Conservation (phyloP, 2,329 filamentous ascomycete genomes). For the Drechmeria coniospora region DNA sequence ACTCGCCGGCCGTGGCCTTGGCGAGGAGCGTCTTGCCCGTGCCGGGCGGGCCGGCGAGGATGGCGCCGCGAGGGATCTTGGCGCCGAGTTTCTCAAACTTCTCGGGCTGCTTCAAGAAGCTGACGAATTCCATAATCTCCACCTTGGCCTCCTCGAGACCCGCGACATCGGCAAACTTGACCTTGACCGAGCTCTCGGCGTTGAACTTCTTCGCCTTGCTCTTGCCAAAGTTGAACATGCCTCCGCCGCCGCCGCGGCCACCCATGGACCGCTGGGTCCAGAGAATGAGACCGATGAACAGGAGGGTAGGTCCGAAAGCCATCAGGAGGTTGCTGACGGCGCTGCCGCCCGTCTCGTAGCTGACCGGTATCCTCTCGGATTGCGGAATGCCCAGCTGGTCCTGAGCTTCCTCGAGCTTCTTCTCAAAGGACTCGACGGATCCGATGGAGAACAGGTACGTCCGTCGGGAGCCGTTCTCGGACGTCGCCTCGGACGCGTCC, state of each 20-base stretch:
- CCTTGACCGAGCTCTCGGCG: conserved; percentile 88
- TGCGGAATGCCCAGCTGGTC: conserved; percentile 71
- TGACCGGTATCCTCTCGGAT: conserved; percentile 82
- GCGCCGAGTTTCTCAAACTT: conserved; percentile 88
- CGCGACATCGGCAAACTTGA: conserved; percentile 92
- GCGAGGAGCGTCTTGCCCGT: conserved; percentile 96
- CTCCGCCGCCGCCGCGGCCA: conserved; percentile 48
- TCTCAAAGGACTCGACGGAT: conserved; percentile 84
- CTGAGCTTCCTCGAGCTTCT: conserved; percentile 76
- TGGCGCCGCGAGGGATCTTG: conserved; percentile 93
- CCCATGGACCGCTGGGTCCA: conserved; percentile 66
- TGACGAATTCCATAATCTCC: conserved; percentile 99
- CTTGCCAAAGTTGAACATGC: conserved; percentile 92
- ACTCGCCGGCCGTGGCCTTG: conserved; percentile 95
- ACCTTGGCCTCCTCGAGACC: conserved; percentile 97
- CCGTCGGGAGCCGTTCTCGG: conserved; percentile 14
- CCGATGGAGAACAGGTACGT: conserved; percentile 88
- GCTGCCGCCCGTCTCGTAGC: conserved; percentile 67
- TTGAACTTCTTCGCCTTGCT: conserved; percentile 96
- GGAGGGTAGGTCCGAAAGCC: conserved; percentile 68
- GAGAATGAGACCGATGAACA: conserved; percentile 71
- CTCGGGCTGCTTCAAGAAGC: conserved; percentile 86
- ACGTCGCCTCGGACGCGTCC: conserved; percentile 42
- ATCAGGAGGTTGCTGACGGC: conserved; percentile 59
- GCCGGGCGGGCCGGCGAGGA: conserved; percentile 91